Evolutionary conservation across 805 yeast species (phyloP).

Genomic region (Barnettozyma sp.): DNA sequence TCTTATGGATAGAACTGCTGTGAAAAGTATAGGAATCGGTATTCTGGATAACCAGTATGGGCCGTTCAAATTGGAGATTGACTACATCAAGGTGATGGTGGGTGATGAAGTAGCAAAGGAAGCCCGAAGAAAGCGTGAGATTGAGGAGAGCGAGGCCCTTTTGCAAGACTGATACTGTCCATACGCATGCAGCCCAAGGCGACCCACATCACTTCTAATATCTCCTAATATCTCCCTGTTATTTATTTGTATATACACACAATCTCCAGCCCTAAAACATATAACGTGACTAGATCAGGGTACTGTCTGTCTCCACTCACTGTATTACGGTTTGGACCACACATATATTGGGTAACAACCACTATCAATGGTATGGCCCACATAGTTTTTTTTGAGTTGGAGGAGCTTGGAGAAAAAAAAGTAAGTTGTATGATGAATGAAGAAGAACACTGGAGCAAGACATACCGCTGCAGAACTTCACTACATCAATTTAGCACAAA

Average conservation of each 20-base stretch:
- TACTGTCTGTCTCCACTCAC: background rate
- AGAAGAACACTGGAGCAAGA: background rate
- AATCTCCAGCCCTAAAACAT: slow-evolving; percentile 4
- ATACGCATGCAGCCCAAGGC: too few relatives aligned
- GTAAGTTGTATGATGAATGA: too few relatives aligned
- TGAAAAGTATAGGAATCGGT: slow-evolving; percentile 73
- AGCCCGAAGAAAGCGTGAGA: slow-evolving; percentile 14
- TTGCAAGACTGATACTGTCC: background rate
- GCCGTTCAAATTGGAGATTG: slow-evolving; percentile 61
- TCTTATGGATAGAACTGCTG: slow-evolving; percentile 52
- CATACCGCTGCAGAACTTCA: background rate
- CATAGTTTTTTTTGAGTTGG: too few relatives aligned
- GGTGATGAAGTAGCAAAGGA: slow-evolving; percentile 32
- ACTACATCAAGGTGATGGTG: slow-evolving; percentile 63
- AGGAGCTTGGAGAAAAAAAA: too few relatives aligned
- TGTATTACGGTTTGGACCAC: slow-evolving; percentile 7
- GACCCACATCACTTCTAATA: too few relatives aligned
- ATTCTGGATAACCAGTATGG: slow-evolving; percentile 74
- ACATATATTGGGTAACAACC: too few relatives aligned
- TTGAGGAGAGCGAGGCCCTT: slow-evolving; percentile 2
- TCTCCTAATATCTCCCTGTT: too few relatives aligned
- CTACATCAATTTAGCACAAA: slow-evolving; percentile 12
- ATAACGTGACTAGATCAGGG: slow-evolving; percentile 6
- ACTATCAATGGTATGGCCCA: slow-evolving; percentile 9
- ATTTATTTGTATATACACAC: too few relatives aligned